phyloP scores from a whole-genome alignment of 805 yeast genomes.

The Candida railenensis region DNA sequence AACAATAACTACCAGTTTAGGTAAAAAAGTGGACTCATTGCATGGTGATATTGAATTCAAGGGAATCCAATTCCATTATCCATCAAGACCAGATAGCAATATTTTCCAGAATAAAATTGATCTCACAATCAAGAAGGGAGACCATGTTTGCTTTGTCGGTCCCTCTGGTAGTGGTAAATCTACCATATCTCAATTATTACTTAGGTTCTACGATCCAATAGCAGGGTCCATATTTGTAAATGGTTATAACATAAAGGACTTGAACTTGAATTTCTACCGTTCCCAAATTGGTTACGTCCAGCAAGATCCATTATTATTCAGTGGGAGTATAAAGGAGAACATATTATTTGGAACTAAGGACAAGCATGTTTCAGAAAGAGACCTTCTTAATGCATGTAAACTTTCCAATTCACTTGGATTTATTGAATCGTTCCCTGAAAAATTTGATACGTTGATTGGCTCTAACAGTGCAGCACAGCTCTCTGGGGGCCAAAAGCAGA shows the following conservation, averaged over 20 bases:
- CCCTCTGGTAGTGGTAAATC: conserved; percentile 98
- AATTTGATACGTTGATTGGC: conserved; percentile 80
- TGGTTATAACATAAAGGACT: conserved; percentile 56
- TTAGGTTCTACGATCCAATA: conserved; percentile 81
- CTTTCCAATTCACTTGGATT: conserved; percentile 75
- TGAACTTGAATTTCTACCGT: conserved; percentile 73
- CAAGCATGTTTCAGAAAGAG: conserved; percentile 55
- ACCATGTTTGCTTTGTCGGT: conserved; percentile 90
- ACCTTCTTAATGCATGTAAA: conserved; percentile 57
- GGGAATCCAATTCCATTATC: conserved; percentile 71
- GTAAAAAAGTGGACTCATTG: conserved; percentile 43
- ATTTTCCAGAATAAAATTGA: conserved; percentile 55
- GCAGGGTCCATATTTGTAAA: conserved; percentile 66
- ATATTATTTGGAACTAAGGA: conserved; percentile 67
- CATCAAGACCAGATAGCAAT: conserved; percentile 72
- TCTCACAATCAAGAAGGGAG: conserved; percentile 69
- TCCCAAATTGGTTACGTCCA: conserved; percentile 83
- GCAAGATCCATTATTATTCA: conserved; percentile 87
- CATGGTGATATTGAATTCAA: conserved; percentile 61
- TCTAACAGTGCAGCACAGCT: conserved; percentile 66
- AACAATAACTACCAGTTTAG: conserved; percentile 62
- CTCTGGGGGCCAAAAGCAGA: conserved; percentile 93
- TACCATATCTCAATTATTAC: conserved; percentile 73
- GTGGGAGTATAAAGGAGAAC: conserved; percentile 83
- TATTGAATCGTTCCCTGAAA: conserved; percentile 73